phyloP scores from a whole-genome alignment of 2,329 filamentous ascomycete species.

The Akanthomyces muscarius region DNA sequence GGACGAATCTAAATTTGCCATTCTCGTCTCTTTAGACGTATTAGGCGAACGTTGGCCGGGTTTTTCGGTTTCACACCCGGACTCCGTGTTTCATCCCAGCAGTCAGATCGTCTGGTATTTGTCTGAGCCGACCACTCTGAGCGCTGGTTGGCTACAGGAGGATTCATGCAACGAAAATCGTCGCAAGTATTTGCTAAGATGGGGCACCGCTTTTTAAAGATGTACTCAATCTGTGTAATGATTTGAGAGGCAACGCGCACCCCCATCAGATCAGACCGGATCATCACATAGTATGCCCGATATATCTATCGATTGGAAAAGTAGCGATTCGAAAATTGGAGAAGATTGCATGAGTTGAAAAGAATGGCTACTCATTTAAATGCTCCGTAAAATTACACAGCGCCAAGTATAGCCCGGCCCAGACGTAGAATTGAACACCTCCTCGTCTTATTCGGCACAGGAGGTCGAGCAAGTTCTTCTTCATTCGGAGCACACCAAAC shows the following conservation, averaged over 20 bases:
- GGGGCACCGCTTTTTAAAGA: slow-evolving; percentile 12
- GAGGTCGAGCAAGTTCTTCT: not conserved
- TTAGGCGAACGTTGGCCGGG: not conserved
- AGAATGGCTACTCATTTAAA: not conserved
- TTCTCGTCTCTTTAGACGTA: not conserved
- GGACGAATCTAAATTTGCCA: not conserved
- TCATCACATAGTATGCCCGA: slow-evolving; percentile 7
- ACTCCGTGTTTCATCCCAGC: slow-evolving; percentile 20
- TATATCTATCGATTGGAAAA: not conserved
- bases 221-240: not conserved
- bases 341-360: no score
- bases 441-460: not conserved
- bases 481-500: not conserved
- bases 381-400: not conserved
- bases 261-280: slow-evolving; percentile 2
- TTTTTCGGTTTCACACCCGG: slow-evolving; percentile 4
- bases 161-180: slow-evolving; percentile 9
- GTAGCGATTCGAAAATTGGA: not conserved
- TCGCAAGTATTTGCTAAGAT: not conserved
- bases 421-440: not conserved
- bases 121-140: slow-evolving; percentile 6
- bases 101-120: slow-evolving; percentile 24
- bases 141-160: slow-evolving; percentile 6
- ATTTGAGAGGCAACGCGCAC: not conserved
- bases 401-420: not conserved